These are phyloP conservation scores for Solanum clarkiae DNA, from an alignment of 257 asterid genomes.

Conservation along the genomic window DNA sequence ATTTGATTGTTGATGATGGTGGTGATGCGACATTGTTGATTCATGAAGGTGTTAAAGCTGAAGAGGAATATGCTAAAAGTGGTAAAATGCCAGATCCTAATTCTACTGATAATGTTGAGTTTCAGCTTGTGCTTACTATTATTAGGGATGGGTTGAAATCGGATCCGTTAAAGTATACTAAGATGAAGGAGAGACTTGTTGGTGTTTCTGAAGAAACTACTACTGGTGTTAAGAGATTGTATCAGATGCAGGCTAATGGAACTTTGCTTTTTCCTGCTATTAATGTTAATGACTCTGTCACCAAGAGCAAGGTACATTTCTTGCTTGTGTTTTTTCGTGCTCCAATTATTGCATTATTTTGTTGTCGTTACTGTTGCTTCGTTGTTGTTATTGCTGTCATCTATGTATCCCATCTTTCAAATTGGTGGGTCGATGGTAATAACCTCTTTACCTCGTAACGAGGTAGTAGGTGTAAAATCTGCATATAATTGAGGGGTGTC, in stretches of 20 bases:
- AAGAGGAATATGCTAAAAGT: constrained; percentile 47
- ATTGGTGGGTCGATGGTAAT: background rate
- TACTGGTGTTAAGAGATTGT: constrained; percentile 86
- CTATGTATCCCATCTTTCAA: background rate
- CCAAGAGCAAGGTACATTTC: constrained; percentile 79
- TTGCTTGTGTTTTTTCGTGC: no score
- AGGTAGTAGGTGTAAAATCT: no score
- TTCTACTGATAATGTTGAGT: constrained; percentile 68
- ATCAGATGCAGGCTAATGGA: constrained; percentile 82
- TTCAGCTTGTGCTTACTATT: constrained; percentile 60
- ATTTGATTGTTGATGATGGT: constrained; percentile 79
- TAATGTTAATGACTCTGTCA: constrained; percentile 74
- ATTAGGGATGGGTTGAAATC: constrained; percentile 59
- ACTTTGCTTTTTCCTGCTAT: constrained; percentile 75
- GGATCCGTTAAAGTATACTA: constrained; percentile 54
- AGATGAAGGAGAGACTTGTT: constrained; percentile 73
- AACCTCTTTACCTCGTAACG: no score
- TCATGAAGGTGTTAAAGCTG: constrained; percentile 90
- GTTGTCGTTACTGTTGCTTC: background rate
- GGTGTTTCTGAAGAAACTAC: constrained; percentile 94
- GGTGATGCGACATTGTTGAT: constrained; percentile 75
- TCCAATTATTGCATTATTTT: background rate
- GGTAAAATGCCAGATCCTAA: constrained; percentile 59
- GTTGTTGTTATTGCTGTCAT: no score
- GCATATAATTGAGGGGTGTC: no score